Percentiles rank a stretch among this genome's conserved stretches.
phyloP scores from a whole-genome alignment of 768 basidiomycete species.

The Trametes coccinea region DNA sequence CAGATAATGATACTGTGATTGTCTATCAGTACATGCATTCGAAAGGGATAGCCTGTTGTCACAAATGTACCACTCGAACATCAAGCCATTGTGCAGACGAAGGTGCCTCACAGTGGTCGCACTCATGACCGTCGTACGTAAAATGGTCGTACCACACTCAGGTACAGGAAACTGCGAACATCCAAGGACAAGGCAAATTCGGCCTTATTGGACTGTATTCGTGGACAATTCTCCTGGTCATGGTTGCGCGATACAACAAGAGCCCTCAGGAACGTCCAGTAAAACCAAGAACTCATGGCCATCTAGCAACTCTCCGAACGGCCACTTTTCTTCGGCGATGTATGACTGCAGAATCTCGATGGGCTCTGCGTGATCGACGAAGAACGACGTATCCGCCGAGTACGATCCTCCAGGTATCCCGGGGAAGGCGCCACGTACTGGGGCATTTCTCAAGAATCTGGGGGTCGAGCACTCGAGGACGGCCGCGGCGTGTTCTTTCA shows the following conservation, averaged over 20 bases:
- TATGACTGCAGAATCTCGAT: slow-evolving; percentile 27
- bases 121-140: no score
- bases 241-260: neutral
- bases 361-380: slow-evolving; percentile 36
- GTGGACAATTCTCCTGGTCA: no score
- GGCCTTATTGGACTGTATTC: no score
- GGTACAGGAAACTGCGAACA: no score
- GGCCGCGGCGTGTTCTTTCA: slow-evolving; percentile 19
- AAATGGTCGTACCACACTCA: no score
- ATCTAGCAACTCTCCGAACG: slow-evolving; percentile 32
- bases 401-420: slow-evolving; percentile 28
- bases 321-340: slow-evolving; percentile 26
- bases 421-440: slow-evolving; percentile 31
- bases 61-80: no score
- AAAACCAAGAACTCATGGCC: slow-evolving; percentile 35
- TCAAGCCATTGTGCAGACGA: no score
- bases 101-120: no score
- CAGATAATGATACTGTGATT: no score
- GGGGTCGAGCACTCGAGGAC: slow-evolving; percentile 27
- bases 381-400: slow-evolving; percentile 33
- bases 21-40: no score
- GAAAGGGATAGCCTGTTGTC: no score
- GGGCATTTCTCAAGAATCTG: slow-evolving; percentile 28
- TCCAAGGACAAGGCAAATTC: no score
- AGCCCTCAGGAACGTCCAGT: neutral